Evolutionary conservation across 2,329 filamentous ascomycete species (phyloP).

Genomic region (Ampelomyces quisqualis): DNA sequence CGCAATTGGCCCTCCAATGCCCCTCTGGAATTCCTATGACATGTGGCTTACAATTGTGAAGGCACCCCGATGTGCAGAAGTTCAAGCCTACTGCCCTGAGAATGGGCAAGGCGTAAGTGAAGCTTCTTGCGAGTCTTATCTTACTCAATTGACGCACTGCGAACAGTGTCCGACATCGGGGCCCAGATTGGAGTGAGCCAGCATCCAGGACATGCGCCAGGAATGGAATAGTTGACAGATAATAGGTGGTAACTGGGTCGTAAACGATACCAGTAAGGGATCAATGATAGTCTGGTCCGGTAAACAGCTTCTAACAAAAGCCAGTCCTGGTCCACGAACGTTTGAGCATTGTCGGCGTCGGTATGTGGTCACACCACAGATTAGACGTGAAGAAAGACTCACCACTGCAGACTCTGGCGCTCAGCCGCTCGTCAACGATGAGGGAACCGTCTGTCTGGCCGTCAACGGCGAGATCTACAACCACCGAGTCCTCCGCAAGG

Average conservation of each 20-base stretch:
- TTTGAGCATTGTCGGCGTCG: constrained; percentile 94
- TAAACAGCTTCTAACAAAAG: constrained; percentile 21
- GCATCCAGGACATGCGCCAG: constrained; percentile 23
- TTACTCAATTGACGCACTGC: constrained; percentile 39
- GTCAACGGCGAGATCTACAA: constrained; percentile 99
- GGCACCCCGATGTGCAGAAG: constrained; percentile 88
- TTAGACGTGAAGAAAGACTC: constrained; percentile 14
- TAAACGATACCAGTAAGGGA: constrained; percentile 80
- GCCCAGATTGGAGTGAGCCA: constrained; percentile 95
- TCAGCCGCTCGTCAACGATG: constrained; percentile 90
- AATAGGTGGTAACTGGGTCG: constrained; percentile 81
- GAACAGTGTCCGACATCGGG: constrained; percentile 83
- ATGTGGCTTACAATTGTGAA: constrained; percentile 41
- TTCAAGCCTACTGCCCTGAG: constrained; percentile 95
- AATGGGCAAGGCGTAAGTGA: constrained; percentile 86
- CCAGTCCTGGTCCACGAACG: constrained; percentile 89
- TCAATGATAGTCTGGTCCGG: constrained; percentile 1
- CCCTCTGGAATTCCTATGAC: constrained; percentile 18
- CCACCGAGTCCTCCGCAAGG: constrained; percentile 91
- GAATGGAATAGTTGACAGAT: constrained; percentile 36
- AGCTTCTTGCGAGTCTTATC: neutral
- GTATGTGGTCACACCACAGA: constrained; percentile 55
- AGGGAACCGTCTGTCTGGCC: constrained; percentile 82
- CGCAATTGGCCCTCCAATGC: constrained; percentile 27
- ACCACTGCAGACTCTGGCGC: constrained; percentile 76